A percentile compares a stretch with the other conserved stretches of the same genome.
phyloP scores from a whole-genome alignment of 768 basidiomycete genomes.

The Coprinopsis sp. region DNA sequence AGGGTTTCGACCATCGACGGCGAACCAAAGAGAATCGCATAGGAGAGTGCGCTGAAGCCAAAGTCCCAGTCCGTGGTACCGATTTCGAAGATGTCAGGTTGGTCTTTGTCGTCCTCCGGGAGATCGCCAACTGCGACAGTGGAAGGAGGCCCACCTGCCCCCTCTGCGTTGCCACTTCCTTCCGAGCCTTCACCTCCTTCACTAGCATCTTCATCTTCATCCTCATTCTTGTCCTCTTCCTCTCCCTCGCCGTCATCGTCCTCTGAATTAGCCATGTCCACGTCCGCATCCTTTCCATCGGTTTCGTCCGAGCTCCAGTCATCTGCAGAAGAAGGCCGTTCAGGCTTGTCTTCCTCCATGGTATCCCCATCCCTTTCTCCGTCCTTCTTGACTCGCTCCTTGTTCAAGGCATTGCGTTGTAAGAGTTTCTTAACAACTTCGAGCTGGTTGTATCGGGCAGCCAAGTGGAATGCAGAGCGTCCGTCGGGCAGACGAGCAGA shows the following conservation, averaged over 20 bases:
- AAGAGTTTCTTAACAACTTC: constrained; percentile 45
- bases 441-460: constrained; percentile 42
- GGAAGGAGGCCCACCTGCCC: constrained; percentile 8
- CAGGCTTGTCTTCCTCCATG: constrained; percentile 22
- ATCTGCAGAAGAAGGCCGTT: constrained; percentile 42
- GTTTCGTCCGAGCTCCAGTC: constrained; percentile 47
- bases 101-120: constrained; percentile 44
- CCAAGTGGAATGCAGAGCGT: constrained; percentile 50
- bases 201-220: constrained; percentile 20
- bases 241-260: constrained; percentile 24
- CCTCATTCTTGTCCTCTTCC: constrained; percentile 20
- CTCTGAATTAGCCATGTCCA: constrained; percentile 27
- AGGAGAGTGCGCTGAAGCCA: constrained; percentile 46
- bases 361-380: constrained; percentile 18
- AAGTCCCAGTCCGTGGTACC: constrained; percentile 57
- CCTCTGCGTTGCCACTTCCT: constrained; percentile 11
- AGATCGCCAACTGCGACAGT: constrained; percentile 29
- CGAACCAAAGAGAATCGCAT: constrained; percentile 46
- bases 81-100: constrained; percentile 53
- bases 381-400: constrained; percentile 19
- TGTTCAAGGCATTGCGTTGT: constrained; percentile 41
- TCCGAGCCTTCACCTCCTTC: constrained; percentile 13
- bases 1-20: constrained; percentile 41
- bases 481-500: constrained; percentile 55
- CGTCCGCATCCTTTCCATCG: constrained; percentile 29